These are phyloP conservation scores for Centella asiatica DNA, from an alignment of 129 eudicot genomes.

Conservation along the genomic window DNA sequence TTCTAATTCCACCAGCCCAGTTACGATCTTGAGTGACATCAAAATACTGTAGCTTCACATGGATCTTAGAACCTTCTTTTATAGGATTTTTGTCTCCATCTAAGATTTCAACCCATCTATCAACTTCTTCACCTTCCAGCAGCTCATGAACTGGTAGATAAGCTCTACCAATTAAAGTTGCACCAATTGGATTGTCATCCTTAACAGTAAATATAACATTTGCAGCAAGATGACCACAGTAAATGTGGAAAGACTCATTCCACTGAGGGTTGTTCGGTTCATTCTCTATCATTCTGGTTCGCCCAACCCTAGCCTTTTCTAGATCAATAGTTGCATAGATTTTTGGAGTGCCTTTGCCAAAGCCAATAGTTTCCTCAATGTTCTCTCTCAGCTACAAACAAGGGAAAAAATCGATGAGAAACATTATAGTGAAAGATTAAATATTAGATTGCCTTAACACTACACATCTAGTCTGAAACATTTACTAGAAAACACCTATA, in stretches of 20 bases:
- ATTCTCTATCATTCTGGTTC: slow-evolving; percentile 22
- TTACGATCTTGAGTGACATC: slow-evolving; percentile 14
- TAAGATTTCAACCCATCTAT: slow-evolving; percentile 18
- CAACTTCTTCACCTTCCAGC: slow-evolving; percentile 15
- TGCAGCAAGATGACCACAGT: slow-evolving; percentile 13
- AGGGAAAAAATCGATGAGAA: not conserved
- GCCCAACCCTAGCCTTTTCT: slow-evolving; percentile 33
- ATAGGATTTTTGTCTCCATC: slow-evolving; percentile 15
- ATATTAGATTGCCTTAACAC: not conserved
- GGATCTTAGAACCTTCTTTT: slow-evolving; percentile 10
- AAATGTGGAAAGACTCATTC: slow-evolving; percentile 25
- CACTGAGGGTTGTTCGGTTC: slow-evolving; percentile 21
- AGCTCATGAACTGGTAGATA: slow-evolving; percentile 15
- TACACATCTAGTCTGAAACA: not conserved
- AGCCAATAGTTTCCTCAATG: slow-evolving; percentile 12
- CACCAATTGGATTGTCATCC: slow-evolving; percentile 21
- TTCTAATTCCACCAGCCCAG: slow-evolving; percentile 16
- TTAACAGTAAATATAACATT: slow-evolving; percentile 17
- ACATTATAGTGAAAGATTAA: not conserved
- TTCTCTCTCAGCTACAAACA: slow-evolving; percentile 1
- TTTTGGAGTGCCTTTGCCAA: slow-evolving; percentile 10
- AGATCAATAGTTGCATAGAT: slow-evolving; percentile 20
- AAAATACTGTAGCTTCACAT: slow-evolving; percentile 15
- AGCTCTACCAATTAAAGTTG: slow-evolving; percentile 15
- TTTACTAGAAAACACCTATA: not conserved